These are phyloP conservation scores for Suillus paluster DNA, from an alignment of 768 basidiomycete genomes.

Conservation along the genomic window DNA sequence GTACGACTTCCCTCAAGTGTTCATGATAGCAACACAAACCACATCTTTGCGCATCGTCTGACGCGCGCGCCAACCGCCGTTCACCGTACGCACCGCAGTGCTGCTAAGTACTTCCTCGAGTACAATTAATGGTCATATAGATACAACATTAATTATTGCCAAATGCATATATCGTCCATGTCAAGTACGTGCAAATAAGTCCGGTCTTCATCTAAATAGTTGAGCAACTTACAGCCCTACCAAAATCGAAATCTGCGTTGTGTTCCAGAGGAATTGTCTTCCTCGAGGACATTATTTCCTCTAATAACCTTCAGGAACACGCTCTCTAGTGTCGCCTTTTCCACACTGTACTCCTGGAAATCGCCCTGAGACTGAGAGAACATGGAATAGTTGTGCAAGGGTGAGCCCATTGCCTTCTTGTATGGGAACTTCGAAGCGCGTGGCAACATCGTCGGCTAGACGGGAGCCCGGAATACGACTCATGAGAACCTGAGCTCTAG, in stretches of 20 bases:
- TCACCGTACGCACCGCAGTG: background rate
- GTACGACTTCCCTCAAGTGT: no score
- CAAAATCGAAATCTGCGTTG: conserved; percentile 16
- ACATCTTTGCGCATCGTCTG: no score
- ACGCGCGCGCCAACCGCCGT: no score
- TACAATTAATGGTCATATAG: background rate
- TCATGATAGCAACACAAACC: no score
- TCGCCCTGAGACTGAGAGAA: conserved; percentile 54
- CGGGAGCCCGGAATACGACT: conserved; percentile 62
- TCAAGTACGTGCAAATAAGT: background rate
- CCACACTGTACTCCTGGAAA: conserved; percentile 72
- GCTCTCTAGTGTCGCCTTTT: conserved; percentile 70
- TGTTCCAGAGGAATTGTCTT: conserved; percentile 32
- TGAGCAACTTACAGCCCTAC: conserved; percentile 9
- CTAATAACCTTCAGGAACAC: conserved; percentile 75
- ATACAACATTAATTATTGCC: background rate
- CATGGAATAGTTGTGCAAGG: conserved; percentile 61
- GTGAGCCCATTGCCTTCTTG: conserved; percentile 38
- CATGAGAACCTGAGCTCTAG: conserved; percentile 64
- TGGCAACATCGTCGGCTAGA: conserved; percentile 75
- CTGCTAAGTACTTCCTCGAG: background rate
- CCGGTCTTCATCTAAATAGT: no score
- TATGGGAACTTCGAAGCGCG: conserved; percentile 75
- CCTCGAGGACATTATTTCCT: conserved; percentile 60
- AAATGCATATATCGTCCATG: background rate